Conservation (phyloP, 208 protist species). For the Leptomonas pyrrhocoris region DNA sequence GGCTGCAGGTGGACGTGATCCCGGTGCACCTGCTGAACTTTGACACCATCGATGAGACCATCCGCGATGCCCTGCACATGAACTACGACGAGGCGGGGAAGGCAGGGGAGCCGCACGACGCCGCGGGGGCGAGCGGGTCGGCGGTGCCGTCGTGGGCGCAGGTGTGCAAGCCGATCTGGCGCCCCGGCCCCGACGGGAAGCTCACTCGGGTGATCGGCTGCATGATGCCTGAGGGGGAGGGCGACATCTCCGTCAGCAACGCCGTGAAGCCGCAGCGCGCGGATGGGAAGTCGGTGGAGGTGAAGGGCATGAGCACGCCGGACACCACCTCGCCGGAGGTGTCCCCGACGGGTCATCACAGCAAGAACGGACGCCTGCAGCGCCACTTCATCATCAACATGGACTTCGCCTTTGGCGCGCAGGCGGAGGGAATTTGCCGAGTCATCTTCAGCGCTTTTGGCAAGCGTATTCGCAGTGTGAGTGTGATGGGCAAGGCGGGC, state of each 20-base stretch:
- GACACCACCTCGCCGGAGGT: constrained; percentile 1
- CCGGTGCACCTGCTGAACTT: constrained; percentile 71
- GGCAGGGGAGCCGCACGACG: constrained; percentile 5
- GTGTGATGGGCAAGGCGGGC: constrained; percentile 89
- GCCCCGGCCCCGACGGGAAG: constrained; percentile 7
- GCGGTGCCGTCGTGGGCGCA: constrained; percentile 28
- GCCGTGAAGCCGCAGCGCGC: not conserved
- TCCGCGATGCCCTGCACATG: constrained; percentile 45
- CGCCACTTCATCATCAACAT: constrained; percentile 91
- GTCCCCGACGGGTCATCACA: constrained; percentile 7
- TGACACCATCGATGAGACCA: constrained; percentile 61
- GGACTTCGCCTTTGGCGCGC: constrained; percentile 91
- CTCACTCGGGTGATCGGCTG: constrained; percentile 9
- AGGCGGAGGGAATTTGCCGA: constrained; percentile 84
- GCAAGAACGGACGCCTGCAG: constrained; percentile 35
- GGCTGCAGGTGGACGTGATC: constrained; percentile 85
- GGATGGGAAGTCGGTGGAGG: not conserved
- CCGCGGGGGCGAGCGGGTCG: constrained; percentile 11
- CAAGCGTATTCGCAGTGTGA: constrained; percentile 81
- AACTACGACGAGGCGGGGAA: constrained; percentile 20
- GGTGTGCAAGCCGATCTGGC: constrained; percentile 42
- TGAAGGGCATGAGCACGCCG: not conserved
- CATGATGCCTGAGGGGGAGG: constrained; percentile 17
- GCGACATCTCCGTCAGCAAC: constrained; percentile 11
- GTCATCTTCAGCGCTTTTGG: constrained; percentile 86